These are phyloP conservation scores for Yamadazyma philogaea DNA, from an alignment of 805 yeast genomes.

Conservation along the genomic window DNA sequence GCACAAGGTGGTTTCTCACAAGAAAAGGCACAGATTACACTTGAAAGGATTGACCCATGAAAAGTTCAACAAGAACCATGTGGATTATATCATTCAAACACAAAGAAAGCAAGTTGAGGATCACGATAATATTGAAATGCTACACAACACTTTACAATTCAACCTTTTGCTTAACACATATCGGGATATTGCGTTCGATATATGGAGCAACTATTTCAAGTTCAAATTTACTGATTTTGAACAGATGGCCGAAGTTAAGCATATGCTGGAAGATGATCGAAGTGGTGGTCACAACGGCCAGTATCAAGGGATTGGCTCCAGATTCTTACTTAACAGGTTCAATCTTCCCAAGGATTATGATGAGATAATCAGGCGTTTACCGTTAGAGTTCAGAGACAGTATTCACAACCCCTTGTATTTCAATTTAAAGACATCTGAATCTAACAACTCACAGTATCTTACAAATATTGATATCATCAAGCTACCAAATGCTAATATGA, in stretches of 20 bases:
- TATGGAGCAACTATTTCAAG: constrained; percentile 38
- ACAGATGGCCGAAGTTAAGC: constrained; percentile 20
- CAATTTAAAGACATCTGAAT: constrained; percentile 28
- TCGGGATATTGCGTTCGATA: constrained; percentile 36
- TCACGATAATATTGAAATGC: constrained; percentile 38
- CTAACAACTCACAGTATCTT: constrained; percentile 29
- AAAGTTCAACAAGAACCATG: constrained; percentile 27
- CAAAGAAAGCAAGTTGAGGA: constrained; percentile 36
- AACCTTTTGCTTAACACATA: constrained; percentile 39
- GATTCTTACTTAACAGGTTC: constrained; percentile 22
- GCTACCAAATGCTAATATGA: constrained; percentile 40
- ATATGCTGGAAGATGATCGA: neutral
- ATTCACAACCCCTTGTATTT: constrained; percentile 37
- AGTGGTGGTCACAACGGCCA: neutral
- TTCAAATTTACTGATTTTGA: constrained; percentile 41
- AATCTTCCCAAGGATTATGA: constrained; percentile 31
- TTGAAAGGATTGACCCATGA: constrained; percentile 40
- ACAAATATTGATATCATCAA: constrained; percentile 39
- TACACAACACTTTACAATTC: constrained; percentile 42
- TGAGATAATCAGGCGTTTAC: constrained; percentile 32
- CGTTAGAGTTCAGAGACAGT: constrained; percentile 30
- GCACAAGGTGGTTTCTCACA: constrained; percentile 19
- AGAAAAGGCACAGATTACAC: constrained; percentile 19
- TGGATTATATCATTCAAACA: constrained; percentile 25
- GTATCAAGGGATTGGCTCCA: constrained; percentile 12